Evolutionary conservation across 352 stramenopile species (phyloP).

Genomic region (Pythium folliculosum): DNA sequence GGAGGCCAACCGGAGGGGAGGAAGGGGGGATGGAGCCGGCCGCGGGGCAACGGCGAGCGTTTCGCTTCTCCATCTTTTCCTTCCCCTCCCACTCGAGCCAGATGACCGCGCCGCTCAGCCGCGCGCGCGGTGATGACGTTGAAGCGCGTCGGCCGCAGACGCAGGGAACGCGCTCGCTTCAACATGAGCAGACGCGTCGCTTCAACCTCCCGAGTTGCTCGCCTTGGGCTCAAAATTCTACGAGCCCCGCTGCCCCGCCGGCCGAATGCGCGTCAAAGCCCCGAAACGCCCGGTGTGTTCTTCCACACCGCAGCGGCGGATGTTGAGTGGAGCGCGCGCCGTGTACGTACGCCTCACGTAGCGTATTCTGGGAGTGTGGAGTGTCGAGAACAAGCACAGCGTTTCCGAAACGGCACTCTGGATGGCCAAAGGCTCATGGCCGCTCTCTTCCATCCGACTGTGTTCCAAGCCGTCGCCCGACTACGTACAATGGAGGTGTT

Average conservation of each 20-base stretch:
- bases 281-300: background rate
- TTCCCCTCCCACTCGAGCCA: background rate
- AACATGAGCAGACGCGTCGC: slow-evolving; percentile 1
- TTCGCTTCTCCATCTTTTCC: slow-evolving; percentile 2
- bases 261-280: background rate
- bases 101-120: background rate
- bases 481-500: too few relatives aligned
- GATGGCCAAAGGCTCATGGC: background rate
- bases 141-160: background rate
- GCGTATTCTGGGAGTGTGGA: background rate
- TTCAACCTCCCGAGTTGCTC: background rate
- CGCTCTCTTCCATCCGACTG: background rate
- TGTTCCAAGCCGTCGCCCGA: background rate
- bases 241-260: too few relatives aligned
- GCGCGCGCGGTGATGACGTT: background rate
- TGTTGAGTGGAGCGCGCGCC: background rate
- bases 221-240: background rate
- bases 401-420: background rate
- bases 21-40: background rate
- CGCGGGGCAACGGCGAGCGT: background rate
- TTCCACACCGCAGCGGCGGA: background rate
- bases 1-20: background rate
- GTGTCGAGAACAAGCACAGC: background rate
- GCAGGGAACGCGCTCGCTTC: background rate
- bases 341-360: background rate